Percentiles rank a stretch among this genome's conserved stretches.
These are phyloP conservation scores for Rhododendron simsii DNA, from an alignment of 148 eudicot genomes.

Conservation along the genomic window DNA sequence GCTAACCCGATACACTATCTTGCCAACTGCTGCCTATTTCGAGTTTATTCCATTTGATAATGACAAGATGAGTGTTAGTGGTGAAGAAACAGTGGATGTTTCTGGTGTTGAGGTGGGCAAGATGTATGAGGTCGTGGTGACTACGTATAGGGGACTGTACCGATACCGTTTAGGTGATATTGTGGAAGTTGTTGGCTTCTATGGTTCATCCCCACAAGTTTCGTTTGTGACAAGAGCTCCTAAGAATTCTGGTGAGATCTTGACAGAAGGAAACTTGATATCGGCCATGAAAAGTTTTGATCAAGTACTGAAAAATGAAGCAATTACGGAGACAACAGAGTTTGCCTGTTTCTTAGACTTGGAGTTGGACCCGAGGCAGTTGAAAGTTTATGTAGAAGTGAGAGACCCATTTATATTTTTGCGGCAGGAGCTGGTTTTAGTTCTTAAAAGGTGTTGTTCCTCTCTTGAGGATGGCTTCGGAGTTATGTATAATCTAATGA, in stretches of 20 bases:
- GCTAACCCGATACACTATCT: slow-evolving; percentile 25
- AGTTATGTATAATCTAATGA: slow-evolving; percentile 24
- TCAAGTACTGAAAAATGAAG: slow-evolving; percentile 8
- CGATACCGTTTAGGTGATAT: slow-evolving; percentile 42
- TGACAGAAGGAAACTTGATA: slow-evolving; percentile 36
- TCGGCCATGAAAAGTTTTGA: slow-evolving; percentile 24
- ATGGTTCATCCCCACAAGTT: slow-evolving; percentile 32
- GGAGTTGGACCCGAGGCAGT: slow-evolving; percentile 11
- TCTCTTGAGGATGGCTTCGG: slow-evolving; percentile 36
- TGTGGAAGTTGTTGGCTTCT: slow-evolving; percentile 41
- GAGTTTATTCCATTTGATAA: slow-evolving; percentile 35
- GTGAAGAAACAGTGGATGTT: slow-evolving; percentile 30
- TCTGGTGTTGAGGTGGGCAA: slow-evolving; percentile 40
- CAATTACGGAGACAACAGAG: slow-evolving; percentile 14
- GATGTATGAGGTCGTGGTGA: slow-evolving; percentile 43
- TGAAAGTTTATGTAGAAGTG: slow-evolving; percentile 35
- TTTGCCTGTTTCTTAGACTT: slow-evolving; percentile 26
- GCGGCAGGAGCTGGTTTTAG: slow-evolving; percentile 4
- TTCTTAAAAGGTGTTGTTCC: slow-evolving; percentile 22
- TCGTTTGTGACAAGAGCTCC: slow-evolving; percentile 47
- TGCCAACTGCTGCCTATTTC: slow-evolving; percentile 41
- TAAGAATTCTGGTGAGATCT: slow-evolving; percentile 29
- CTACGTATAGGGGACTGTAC: slow-evolving; percentile 39
- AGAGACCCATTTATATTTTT: slow-evolving; percentile 12
- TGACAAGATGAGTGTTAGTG: background rate